phyloP scores from a whole-genome alignment of 129 eudicot species.

The Arctium minus region DNA sequence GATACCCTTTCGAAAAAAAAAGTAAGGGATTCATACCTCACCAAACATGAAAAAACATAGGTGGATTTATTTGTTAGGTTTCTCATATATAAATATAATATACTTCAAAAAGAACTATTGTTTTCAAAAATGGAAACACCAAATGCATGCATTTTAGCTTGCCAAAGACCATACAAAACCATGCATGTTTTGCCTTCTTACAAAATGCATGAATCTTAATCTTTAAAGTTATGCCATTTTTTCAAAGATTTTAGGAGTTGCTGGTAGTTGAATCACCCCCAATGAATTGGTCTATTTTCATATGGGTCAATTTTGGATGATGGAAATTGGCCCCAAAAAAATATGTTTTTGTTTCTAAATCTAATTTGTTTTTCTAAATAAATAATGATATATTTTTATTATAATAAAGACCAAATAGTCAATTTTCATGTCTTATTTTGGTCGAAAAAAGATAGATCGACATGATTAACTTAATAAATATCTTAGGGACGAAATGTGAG shows the following conservation, averaged over 20 bases:
- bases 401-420: background rate
- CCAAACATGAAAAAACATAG: no score
- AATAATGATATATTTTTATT: background rate
- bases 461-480: background rate
- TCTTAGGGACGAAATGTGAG: background rate
- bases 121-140: background rate
- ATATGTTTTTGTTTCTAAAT: background rate
- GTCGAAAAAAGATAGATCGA: background rate
- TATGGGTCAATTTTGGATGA: constrained; percentile 11
- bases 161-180: background rate
- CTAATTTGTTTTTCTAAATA: background rate
- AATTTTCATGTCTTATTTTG: background rate
- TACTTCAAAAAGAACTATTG: background rate
- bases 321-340: background rate
- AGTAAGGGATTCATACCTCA: no score
- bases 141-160: constrained; percentile 17
- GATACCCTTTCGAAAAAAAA: no score
- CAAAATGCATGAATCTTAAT: constrained; percentile 20
- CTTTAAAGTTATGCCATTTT: background rate
- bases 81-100: no score
- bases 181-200: background rate
- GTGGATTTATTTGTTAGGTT: no score
- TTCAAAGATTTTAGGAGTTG: constrained; percentile 1
- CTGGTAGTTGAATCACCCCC: background rate
- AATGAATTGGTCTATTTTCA: background rate